Base-by-base conservation (phyloP, 345 rosid species). In the Pseudoturritis turrita region DNA sequence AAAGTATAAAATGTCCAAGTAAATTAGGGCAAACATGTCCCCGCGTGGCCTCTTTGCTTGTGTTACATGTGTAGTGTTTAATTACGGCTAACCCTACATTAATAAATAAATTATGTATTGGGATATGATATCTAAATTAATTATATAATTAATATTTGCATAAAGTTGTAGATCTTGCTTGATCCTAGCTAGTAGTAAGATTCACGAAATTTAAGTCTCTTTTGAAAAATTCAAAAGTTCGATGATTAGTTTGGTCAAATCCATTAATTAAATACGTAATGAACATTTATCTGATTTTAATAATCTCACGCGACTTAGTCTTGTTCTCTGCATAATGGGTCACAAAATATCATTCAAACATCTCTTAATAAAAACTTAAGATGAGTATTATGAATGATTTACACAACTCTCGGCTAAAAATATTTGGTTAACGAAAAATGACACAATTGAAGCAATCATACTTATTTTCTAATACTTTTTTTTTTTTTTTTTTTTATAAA, bases 31-130 rank as follows among this genome's bases (percentile, higher is more conserved):
- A 67, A 67, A 50, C 54, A 67, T 74, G 73, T 53, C 68, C 72
- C 68, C 58, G 19, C 10, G 36, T 15, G 73, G 46, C 21, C 68
- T 66, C 54, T 74, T 74, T 65, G 68, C 46, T 59, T 66, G 46
- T 17, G 59, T 47, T 45, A 54, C 71, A 73, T 65, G 77, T 73
- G 77, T 56, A 56, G 60, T 65, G 78, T 66, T 66, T 57, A 49
- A 41, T 59, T 74, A 66, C 46, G 72, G 23, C 45, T 66, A 66
- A 74, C 68, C 68, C 68, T 74, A 67, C 62, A 74, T 58, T 59
- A 66, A 39, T 46, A 37, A 35, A 47, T 21, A 49, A 47, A 49
- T 67, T 19, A 73, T 1, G 60, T 46, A 50, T 74, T 59, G 68
- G 78, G 73, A 50, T 66, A 58, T 31, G 78, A 58, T 65, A 23